Base-by-base conservation (phyloP, 768 basidiomycete genomes). In the Calocybe indica region DNA sequence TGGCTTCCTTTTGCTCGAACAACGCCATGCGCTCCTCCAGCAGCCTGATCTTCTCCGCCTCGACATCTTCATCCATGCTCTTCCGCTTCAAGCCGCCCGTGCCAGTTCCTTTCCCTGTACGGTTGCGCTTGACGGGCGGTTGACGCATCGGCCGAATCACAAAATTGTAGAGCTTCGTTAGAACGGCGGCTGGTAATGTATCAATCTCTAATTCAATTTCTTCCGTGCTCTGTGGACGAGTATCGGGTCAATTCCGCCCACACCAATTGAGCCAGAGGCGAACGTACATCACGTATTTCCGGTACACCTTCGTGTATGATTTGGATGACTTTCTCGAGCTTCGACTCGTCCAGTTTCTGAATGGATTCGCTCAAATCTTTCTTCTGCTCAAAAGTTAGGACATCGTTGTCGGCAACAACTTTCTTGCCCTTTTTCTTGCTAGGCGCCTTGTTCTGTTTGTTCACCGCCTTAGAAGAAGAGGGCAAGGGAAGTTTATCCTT, bases 161-260 rank as follows among this genome's bases (percentile, higher is more conserved):
- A 60, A 90, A 92, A 68, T 95, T 94, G 74, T 97, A 99, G 29
- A 99, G 77, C 68, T 92, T 91, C 45, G 88, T 87, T 45, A 97
- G 80, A 39, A 96, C 94, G 30, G 78, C 65, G 6, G 88, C 75
- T 42, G 96, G 94, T 31, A 99, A 73, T 36, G 82, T 72, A 61
- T 98, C 96, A 60, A 99, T 98, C 67, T 99, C 96, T 37, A 99
- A 80, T 65, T 99, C 96, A 59, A 99, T 97, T 71, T 99, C 96
- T 66, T 97, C 92, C 40, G 87, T 88, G 65, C 90, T 92, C 90
- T 92, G 71, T 52, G 50, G 40, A 40, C 37, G 22, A 34, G 53
- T 37, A n/a, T 54, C 45, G 29, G 50, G 50, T 48, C 50, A 56
- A 43, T 54, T 46, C 32, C 37, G 13, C 35, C 32, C 38, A 37